Evolutionary conservation across 2,329 filamentous ascomycete species (phyloP), one percentile per base, ranked within the genome.

Genomic region (Ascochyta fabae): DNA sequence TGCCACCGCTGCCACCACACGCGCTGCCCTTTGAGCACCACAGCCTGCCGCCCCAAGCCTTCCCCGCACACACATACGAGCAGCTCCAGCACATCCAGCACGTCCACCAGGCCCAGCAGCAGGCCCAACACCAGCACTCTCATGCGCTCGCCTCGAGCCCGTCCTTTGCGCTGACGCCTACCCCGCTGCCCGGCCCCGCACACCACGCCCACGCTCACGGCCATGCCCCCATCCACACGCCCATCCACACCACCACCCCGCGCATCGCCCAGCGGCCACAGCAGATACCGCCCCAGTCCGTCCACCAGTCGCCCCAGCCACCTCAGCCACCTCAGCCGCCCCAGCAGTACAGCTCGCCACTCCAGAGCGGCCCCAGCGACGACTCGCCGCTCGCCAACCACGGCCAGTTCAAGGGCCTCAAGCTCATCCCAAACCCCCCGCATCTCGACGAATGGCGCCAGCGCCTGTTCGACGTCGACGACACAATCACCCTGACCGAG

Each of bases 391-490:
- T 78, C 61, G 78, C 78, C 60, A 80, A 77, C 41, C 78, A 82
- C 64, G 80, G 81, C n/a, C 82, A 84, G 65, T 76, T 84, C 54
- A 79, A 81, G 44, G 80, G 75, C 24, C 50, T 77, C 53, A 87
- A 81, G 67, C 78, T 88, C 61, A 81, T 91, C 10, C 73, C 86
- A 8, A 79, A 90, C 65, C 89, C 89, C 35, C 88, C 89, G 3
- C 80, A 89, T 62, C 79, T 93, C 44, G 79, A 84, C 12, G 78
- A 80, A 58, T 94, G 90, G 90, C 81, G 90, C 47, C 81, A 89
- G 64, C 87, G 81, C 67, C 77, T 93, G 41, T 94, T 93, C 73
- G 82, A 90, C 67, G 87, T 92, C n/a, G 85, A 91, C 64, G 86
- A 89, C 40, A 84, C 83, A 41, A 88, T 93, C 56, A 83, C 87